A percentile compares a stretch with the other conserved stretches of the same genome.
These are phyloP conservation scores for Aspergillus homomorphus DNA, from an alignment of 495 filamentous ascomycete species.

Conservation along the genomic window DNA sequence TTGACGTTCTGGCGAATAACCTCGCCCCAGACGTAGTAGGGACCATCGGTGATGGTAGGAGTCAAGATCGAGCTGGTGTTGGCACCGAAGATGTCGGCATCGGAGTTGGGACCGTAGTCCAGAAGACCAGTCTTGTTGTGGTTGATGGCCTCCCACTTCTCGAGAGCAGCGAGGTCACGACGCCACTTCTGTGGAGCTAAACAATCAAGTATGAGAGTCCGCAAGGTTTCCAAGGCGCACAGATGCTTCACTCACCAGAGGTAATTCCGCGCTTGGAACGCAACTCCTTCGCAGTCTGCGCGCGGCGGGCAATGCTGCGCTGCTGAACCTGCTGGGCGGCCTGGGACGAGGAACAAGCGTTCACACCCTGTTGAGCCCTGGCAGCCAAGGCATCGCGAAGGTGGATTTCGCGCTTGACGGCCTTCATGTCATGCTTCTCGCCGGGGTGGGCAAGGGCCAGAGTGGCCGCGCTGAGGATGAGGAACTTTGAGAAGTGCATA, in stretches of 20 bases:
- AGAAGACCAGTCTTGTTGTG: slow-evolving; percentile 33
- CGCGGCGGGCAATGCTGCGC: slow-evolving; percentile 37
- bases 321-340: slow-evolving; percentile 29
- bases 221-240: not conserved
- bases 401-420: slow-evolving; percentile 31
- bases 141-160: slow-evolving; percentile 54
- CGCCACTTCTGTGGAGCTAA: slow-evolving; percentile 32
- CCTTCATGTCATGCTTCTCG: slow-evolving; percentile 36
- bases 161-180: slow-evolving; percentile 31
- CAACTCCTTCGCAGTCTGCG: slow-evolving; percentile 38
- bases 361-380: slow-evolving; percentile 26
- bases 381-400: slow-evolving; percentile 29
- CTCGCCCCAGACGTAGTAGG: slow-evolving; percentile 54
- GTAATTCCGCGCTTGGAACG: slow-evolving; percentile 49
- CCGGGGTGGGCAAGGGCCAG: slow-evolving; percentile 34
- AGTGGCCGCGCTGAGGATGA: slow-evolving; percentile 28
- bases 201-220: not conserved
- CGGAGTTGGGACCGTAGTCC: slow-evolving; percentile 23
- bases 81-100: slow-evolving; percentile 47
- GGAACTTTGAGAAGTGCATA: slow-evolving; percentile 27
- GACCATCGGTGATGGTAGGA: slow-evolving; percentile 51
- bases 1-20: slow-evolving; percentile 43
- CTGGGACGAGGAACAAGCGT: slow-evolving; percentile 25
- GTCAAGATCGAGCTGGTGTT: slow-evolving; percentile 54
- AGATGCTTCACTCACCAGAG: slow-evolving; percentile 31